Evolutionary conservation across 2,329 filamentous ascomycete species (phyloP).

Genomic region (Alternaria sp.): DNA sequence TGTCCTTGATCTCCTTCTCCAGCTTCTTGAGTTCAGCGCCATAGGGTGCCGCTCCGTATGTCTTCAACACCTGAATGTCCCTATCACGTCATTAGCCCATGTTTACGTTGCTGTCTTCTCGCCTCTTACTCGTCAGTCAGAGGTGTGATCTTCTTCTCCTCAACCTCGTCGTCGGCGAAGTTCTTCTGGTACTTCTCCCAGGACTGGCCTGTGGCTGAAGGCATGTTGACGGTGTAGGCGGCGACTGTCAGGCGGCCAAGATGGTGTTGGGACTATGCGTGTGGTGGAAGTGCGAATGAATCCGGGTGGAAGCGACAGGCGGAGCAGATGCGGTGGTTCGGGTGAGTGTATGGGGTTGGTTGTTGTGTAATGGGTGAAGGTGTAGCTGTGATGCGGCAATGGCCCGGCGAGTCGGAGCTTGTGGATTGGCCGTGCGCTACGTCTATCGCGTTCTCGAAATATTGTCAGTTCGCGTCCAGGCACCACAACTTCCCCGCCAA

Average conservation of each 20-base stretch:
- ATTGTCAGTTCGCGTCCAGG: conserved; percentile 36
- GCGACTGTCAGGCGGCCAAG: conserved; percentile 15
- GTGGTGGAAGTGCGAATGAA: not conserved
- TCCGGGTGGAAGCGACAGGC: conserved; percentile 4
- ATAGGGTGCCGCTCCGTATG: conserved; percentile 96
- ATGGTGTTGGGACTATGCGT: conserved; percentile 9
- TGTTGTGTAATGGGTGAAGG: conserved; percentile 31
- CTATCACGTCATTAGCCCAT: conserved; percentile 60
- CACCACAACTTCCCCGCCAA: conserved; percentile 33
- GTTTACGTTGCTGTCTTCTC: not conserved
- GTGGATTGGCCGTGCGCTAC: conserved; percentile 14
- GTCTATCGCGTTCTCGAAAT: conserved; percentile 34
- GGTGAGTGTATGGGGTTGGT: conserved; percentile 10
- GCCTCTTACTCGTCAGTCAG: conserved; percentile 87
- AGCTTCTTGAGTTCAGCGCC: conserved; percentile 93
- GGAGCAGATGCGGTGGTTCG: conserved; percentile 4
- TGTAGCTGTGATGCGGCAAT: conserved; percentile 33
- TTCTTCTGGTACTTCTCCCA: conserved; percentile 99
- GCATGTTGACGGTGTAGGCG: conserved; percentile 65
- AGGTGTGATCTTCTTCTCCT: conserved; percentile 99
- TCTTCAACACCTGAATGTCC: conserved; percentile 99
- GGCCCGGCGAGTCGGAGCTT: conserved; percentile 28
- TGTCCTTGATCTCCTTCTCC: conserved; percentile 99
- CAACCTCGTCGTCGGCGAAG: conserved; percentile 94
- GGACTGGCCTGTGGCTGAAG: conserved; percentile 89